phyloP scores from a whole-genome alignment of 2,329 filamentous ascomycete genomes.

The Penicillium psychrosexuale region DNA sequence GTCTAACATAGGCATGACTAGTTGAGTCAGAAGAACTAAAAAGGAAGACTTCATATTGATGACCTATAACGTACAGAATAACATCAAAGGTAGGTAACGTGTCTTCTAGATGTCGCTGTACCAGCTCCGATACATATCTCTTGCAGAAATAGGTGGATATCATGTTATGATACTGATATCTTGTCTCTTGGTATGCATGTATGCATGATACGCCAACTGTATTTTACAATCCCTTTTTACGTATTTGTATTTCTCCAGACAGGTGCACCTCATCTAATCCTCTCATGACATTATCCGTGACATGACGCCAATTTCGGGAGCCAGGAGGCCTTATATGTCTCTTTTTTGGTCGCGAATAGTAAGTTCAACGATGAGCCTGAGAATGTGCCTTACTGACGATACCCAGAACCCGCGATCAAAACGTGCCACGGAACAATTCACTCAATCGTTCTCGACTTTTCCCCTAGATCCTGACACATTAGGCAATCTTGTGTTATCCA shows the following conservation, averaged over 20 bases:
- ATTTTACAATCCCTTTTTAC: not conserved
- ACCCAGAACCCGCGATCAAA: not conserved
- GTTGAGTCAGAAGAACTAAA: not conserved
- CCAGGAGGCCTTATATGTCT: not conserved
- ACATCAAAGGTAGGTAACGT: not conserved
- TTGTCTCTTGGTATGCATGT: not conserved
- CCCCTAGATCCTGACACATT: not conserved
- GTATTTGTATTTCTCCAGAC: not conserved
- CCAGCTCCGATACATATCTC: not conserved
- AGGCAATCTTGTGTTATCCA: constrained; percentile 2
- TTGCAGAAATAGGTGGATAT: not conserved
- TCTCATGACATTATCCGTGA: not conserved
- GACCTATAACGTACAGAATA: not conserved
- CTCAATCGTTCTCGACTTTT: not conserved
- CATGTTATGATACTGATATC: not conserved
- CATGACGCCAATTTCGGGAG: not conserved
- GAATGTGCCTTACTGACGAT: not conserved
- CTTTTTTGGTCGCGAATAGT: not conserved
- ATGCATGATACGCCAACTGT: not conserved
- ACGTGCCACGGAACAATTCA: not conserved
- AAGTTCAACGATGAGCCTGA: not conserved
- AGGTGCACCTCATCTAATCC: not conserved
- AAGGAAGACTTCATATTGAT: not conserved
- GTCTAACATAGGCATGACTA: not conserved
- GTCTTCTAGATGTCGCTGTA: not conserved